Percentiles rank a stretch among this genome's conserved stretches.
phyloP scores from a whole-genome alignment of 179 eudicot genomes.

The Patellifolia procumbens region DNA sequence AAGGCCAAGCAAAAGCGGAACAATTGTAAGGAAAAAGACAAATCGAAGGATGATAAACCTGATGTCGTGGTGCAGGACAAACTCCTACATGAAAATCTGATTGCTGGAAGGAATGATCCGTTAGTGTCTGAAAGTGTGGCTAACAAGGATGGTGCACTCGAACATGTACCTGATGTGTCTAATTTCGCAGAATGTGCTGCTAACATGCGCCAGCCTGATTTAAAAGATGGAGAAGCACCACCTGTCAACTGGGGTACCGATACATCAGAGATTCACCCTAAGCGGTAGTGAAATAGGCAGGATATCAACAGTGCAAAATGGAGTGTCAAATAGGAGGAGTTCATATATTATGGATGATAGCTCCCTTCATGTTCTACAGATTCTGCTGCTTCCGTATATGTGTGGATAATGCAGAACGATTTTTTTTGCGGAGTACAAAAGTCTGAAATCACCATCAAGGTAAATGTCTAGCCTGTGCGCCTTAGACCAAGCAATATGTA shows the following conservation, averaged over 20 bases:
- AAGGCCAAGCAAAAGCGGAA: conserved; percentile 84
- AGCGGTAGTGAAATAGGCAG: conserved; percentile 47
- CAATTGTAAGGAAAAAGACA: conserved; percentile 82
- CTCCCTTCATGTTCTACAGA: conserved; percentile 92
- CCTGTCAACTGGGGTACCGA: conserved; percentile 80
- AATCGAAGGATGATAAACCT: conserved; percentile 62
- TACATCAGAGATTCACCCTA: conserved; percentile 59
- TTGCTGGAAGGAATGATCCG: conserved; percentile 43
- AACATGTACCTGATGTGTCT: conserved; percentile 74
- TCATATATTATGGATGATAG: conserved; percentile 73
- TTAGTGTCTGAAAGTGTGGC: conserved; percentile 39
- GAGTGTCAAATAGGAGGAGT: conserved; percentile 55
- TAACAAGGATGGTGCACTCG: conserved; percentile 58
- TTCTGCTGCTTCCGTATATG: conserved; percentile 59
- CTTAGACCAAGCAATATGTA: no score
- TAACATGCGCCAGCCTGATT: conserved; percentile 59
- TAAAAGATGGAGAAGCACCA: conserved; percentile 71
- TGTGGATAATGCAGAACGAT: conserved; percentile 52
- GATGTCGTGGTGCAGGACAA: conserved; percentile 36
- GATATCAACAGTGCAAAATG: conserved; percentile 55
- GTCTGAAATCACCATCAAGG: conserved; percentile 51
- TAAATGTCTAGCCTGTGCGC: no score
- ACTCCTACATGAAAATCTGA: no score
- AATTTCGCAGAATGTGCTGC: conserved; percentile 60
- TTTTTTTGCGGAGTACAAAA: conserved; percentile 36